phyloP scores from a whole-genome alignment of 305 asterid genomes.

The Fraxinus sp. region DNA sequence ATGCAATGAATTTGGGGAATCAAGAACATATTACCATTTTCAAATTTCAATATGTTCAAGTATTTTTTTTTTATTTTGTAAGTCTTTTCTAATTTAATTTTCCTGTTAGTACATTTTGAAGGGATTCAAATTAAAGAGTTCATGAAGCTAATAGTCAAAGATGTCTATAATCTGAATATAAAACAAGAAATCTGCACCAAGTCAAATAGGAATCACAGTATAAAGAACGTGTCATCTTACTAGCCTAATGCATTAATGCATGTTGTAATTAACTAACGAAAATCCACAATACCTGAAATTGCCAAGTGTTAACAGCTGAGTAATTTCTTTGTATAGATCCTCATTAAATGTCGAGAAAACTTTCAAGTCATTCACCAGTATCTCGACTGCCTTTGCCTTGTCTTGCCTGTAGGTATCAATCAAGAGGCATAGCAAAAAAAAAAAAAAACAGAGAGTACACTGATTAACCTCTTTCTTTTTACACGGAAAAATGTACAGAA shows the following conservation, averaged over 20 bases:
- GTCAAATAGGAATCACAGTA: not conserved
- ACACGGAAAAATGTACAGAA: slow-evolving; percentile 13
- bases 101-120: not conserved
- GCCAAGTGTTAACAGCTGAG: slow-evolving; percentile 67
- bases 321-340: slow-evolving; percentile 74
- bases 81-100: not conserved
- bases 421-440: not conserved
- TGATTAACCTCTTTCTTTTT: not conserved
- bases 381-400: slow-evolving; percentile 78
- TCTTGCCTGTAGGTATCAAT: slow-evolving; percentile 53
- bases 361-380: slow-evolving; percentile 73
- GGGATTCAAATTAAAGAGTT: not conserved
- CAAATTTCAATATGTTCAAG: not conserved
- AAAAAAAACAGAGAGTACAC: not conserved
- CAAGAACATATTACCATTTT: not conserved
- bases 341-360: slow-evolving; percentile 81
- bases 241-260: not conserved
- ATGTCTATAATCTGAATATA: not conserved
- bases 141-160: not conserved
- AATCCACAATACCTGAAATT: slow-evolving; percentile 62
- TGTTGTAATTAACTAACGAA: slow-evolving; percentile 19
- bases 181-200: not conserved
- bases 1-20: not conserved
- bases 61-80: not conserved
- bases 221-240: slow-evolving; percentile 12